Evolutionary conservation across 1,139 yeast species (phyloP), one percentile per base, ranked within the genome.

Genomic region (Saccharomyces pastorianus): DNA sequence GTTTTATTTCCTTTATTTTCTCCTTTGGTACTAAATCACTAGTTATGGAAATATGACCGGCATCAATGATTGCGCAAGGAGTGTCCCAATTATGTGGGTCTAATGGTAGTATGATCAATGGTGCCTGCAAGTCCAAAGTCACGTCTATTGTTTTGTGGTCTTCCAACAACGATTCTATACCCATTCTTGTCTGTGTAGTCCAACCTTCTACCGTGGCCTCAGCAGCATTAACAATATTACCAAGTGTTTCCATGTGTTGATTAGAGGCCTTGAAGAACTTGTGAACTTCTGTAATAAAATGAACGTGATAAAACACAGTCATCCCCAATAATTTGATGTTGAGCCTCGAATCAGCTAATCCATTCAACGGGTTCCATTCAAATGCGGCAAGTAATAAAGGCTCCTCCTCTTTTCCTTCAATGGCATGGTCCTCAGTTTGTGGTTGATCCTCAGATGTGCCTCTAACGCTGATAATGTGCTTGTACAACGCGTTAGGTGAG

Each of bases 171-270:
- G 95, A 90, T 68, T 91, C 96, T 38, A 95, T 77, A 0, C 99
- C 98, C 58, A 95, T 80, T 64, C 98, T 77, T 0, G 99, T 93
- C 67, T 90, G 96, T 28, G 85, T 78, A 0, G 96, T 84, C 59
- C 95, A 75, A 1, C 96, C 97, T 67, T 90, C 96, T 56, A 95
- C 87, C 0, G 97, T 90, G 0, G 93, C 90, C 60, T 91, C 96
- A 4, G 64, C 25, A 4, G 25, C 25, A 4, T 23, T 23, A 4
- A 23, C 25, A 6, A 23, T 23, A 4, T 23, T 23, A 23, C 25
- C 25, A 4, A 23, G 6, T 23, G 25, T 23, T 23, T 23, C 25
- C 25, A 23, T 23, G 25, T 91, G 96, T 41, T 83, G 82, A 57
- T 82, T 83, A 13, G 97, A 96, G 1, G 98, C 96, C 49, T 80